Evolutionary conservation across 1,284 basidiomycete genomes (phyloP), one percentile per base, ranked within the genome.

Genomic region (Irpex rosettiformis): DNA sequence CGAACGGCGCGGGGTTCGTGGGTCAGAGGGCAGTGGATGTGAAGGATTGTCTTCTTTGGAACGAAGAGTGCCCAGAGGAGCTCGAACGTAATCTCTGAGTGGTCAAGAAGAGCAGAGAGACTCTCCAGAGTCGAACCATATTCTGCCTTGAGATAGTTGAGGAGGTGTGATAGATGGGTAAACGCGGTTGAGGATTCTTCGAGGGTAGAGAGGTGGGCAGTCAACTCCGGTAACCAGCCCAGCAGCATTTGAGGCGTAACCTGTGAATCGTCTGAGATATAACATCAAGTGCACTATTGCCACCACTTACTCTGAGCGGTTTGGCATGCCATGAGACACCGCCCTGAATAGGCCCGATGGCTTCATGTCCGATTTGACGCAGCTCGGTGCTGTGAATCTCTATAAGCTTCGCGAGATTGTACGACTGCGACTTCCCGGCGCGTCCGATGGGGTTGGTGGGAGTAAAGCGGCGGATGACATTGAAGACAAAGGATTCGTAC

Each of bases 61-160:
- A 83, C 74, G 51, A 83, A 75, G 58, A 87, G 74, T 2, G 80
- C 75, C 71, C 82, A 83, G 25, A 87, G 74, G 18, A 83, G 73
- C n/a, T 81, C 77, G 65, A 78, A 85, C 1, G 79, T 82, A 64
- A 86, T 85, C 64, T 86, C 82, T 7, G 72, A 75, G 59, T 84
- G 79, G 8, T 76, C 64, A 18, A 76, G 75, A 13, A 85, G 75
- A 10, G 78, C 75, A 0, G 75, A 67, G 59, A 85, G 74, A 6
- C 72, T 77, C 16, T 71, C 69, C 40, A 85, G 69, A 0, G 79
- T 82, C 8, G 70, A 65, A 43, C 72, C 73, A 65, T 82, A 84
- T 60, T 82, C 80, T 6, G 72, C 70, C 2, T 75, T 72, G 49
- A 86, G 70, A 58, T 78, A 81, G 16, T 72, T 67, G 52, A 83